Conservation (phyloP, 805 yeast species). For the Yamadazyma philogaea region DNA sequence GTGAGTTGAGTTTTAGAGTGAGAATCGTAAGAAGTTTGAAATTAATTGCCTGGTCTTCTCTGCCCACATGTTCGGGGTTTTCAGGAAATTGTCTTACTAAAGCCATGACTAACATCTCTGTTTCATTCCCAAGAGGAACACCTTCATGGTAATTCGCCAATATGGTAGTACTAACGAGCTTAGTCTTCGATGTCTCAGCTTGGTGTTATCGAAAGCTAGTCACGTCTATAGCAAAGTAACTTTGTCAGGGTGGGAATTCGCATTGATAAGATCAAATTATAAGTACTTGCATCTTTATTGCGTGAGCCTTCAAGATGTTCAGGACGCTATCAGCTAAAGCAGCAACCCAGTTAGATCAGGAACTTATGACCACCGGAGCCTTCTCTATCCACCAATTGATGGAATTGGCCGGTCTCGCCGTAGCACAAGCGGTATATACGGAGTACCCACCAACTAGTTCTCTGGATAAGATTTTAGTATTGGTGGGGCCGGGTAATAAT, state of each 20-base stretch:
- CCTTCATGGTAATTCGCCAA: too few relatives aligned
- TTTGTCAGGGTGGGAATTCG: too few relatives aligned
- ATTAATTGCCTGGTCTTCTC: too few relatives aligned
- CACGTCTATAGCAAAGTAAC: too few relatives aligned
- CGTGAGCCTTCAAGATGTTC: slow-evolving; percentile 11
- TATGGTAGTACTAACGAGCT: too few relatives aligned
- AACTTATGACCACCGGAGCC: slow-evolving; percentile 81
- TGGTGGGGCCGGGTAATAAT: slow-evolving; percentile 95
- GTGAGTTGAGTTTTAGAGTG: too few relatives aligned
- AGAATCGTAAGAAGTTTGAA: too few relatives aligned
- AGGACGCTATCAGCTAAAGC: slow-evolving; percentile 38
- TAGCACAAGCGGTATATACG: slow-evolving; percentile 78
- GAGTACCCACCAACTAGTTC: slow-evolving; percentile 55
- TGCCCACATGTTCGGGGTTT: too few relatives aligned
- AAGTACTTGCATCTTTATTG: not conserved
- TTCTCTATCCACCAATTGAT: slow-evolving; percentile 83
- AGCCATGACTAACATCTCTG: too few relatives aligned
- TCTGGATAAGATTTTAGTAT: slow-evolving; percentile 50
- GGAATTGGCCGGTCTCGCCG: slow-evolving; percentile 96
- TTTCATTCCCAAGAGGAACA: too few relatives aligned
- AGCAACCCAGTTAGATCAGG: slow-evolving; percentile 80
- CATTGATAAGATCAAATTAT: not conserved
- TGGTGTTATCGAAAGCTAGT: too few relatives aligned
- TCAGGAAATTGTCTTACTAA: too few relatives aligned
- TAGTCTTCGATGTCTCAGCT: not conserved